These are phyloP conservation scores for Metrosideros polymorpha DNA, from an alignment of 441 rosid species.

Conservation along the genomic window DNA sequence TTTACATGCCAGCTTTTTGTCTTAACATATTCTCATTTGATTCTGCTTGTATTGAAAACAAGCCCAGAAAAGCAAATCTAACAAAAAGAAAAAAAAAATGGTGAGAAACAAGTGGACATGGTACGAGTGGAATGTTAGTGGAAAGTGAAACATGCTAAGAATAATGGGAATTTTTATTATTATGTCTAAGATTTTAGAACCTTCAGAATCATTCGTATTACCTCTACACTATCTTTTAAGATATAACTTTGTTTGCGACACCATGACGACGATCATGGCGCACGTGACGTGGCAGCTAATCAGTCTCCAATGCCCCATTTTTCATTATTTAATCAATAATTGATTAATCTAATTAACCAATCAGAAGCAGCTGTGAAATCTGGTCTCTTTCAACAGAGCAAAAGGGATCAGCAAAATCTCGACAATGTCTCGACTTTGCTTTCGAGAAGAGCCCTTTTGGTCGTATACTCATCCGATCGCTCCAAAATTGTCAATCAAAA, in stretches of 20 bases:
- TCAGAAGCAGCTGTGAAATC: neutral
- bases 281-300: neutral
- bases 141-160: constrained; percentile 13
- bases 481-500: neutral
- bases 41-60: neutral
- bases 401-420: neutral
- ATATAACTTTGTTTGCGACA: neutral
- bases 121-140: constrained; percentile 7
- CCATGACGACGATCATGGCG: neutral
- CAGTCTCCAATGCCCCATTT: neutral
- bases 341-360: neutral
- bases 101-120: constrained; percentile 3
- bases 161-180: neutral
- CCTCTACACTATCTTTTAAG: neutral
- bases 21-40: neutral
- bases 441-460: neutral
- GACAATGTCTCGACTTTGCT: neutral
- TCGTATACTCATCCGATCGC: neutral
- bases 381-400: neutral
- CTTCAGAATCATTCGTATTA: neutral
- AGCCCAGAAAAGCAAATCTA: neutral
- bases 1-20: neutral
- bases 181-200: neutral
- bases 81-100: neutral
- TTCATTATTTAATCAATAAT: neutral